Percentiles rank a stretch among this genome's conserved stretches.
phyloP scores from a whole-genome alignment of 1,139 yeast genomes.

The Debaryomycetaceae sp. region DNA sequence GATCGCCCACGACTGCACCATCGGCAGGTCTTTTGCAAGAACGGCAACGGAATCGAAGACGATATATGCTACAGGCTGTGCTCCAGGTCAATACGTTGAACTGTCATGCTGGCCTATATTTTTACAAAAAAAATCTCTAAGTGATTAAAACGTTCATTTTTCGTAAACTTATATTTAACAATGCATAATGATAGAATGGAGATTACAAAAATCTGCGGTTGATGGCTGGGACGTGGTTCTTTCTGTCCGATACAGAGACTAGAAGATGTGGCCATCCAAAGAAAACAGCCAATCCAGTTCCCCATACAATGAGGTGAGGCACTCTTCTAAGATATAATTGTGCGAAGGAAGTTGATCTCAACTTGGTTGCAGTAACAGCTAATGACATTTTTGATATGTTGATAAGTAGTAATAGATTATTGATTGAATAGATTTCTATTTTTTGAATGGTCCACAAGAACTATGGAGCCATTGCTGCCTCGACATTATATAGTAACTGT shows the following conservation, averaged over 20 bases:
- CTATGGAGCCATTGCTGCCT: no score
- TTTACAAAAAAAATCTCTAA: no score
- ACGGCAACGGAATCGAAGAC: no score
- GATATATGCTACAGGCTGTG: no score
- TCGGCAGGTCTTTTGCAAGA: no score
- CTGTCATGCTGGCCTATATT: no score
- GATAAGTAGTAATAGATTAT: neutral
- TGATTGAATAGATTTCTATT: neutral
- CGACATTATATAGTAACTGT: neutral
- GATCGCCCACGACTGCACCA: no score
- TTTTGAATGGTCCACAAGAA: no score
- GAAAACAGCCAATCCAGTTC: slow-evolving; percentile 25
- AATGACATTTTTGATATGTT: neutral
- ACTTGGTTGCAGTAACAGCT: neutral
- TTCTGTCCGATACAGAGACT: slow-evolving; percentile 21
- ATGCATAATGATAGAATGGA: neutral
- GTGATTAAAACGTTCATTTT: neutral
- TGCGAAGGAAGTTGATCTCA: slow-evolving; percentile 15
- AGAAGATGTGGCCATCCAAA: slow-evolving; percentile 39
- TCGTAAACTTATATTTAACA: neutral
- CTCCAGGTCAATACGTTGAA: no score
- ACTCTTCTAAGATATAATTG: slow-evolving; percentile 28
- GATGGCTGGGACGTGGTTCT: slow-evolving; percentile 25
- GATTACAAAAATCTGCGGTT: slow-evolving; percentile 10
- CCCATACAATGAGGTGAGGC: slow-evolving; percentile 33